These are phyloP conservation scores for Aspergillus nomiae DNA, from an alignment of 2,329 filamentous ascomycete species.

Conservation along the genomic window DNA sequence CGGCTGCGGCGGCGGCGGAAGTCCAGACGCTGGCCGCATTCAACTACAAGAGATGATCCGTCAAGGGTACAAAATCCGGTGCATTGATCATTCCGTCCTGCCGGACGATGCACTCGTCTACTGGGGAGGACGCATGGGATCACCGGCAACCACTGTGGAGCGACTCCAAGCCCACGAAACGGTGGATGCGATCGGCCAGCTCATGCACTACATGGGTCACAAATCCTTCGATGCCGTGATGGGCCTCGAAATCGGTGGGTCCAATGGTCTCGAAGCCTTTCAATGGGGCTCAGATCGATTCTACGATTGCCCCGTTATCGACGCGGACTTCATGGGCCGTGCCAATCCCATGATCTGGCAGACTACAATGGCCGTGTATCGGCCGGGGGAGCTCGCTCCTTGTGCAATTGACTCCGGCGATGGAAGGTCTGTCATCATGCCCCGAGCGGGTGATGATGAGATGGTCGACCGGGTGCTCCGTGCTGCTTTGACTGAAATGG, in stretches of 20 bases:
- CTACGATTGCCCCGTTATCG: conserved; percentile 49
- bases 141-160: conserved; percentile 63
- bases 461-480: conserved; percentile 52
- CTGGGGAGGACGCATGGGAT: conserved; percentile 60
- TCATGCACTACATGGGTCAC: conserved; percentile 43
- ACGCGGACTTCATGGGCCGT: conserved; percentile 50
- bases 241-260: conserved; percentile 67
- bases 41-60: not conserved
- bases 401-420: conserved; percentile 55
- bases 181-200: conserved; percentile 45
- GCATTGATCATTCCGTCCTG: conserved; percentile 36
- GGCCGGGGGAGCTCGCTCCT: conserved; percentile 42
- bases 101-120: conserved; percentile 52
- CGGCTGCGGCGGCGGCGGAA: conserved; percentile 12
- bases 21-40: not conserved
- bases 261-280: conserved; percentile 52
- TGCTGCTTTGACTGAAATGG: conserved; percentile 58
- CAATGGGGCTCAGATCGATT: not conserved
- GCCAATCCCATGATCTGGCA: conserved; percentile 52
- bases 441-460: conserved; percentile 43
- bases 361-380: conserved; percentile 48
- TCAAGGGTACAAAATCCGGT: not conserved
- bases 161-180: conserved; percentile 60
- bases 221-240: conserved; percentile 36
- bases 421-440: conserved; percentile 52